phyloP scores from a whole-genome alignment of 257 asterid genomes.

The Hygrophila difformis region DNA sequence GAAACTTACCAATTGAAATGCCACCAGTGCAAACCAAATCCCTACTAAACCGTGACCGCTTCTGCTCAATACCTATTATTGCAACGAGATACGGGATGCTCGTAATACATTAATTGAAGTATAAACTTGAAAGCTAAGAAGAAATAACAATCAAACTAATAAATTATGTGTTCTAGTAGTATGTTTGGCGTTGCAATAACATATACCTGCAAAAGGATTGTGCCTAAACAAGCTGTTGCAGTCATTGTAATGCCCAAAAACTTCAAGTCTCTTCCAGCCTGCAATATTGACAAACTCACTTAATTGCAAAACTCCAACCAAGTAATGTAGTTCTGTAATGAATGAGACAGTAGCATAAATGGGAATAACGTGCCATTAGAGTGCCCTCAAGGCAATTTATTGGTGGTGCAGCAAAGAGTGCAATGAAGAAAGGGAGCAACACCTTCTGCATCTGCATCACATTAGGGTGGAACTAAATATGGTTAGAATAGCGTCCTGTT shows the following conservation, averaged over 20 bases:
- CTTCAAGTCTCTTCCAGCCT: constrained; percentile 86
- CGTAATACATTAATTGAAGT: constrained; percentile 5
- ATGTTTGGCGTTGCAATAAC: background rate
- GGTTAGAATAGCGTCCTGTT: background rate
- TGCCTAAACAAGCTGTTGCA: constrained; percentile 35
- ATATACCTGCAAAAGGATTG: constrained; percentile 55
- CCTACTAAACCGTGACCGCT: constrained; percentile 61
- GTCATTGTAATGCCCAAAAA: constrained; percentile 61
- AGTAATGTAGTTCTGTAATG: too few relatives aligned
- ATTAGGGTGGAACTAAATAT: constrained; percentile 1
- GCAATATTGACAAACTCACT: constrained; percentile 21
- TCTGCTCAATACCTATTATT: constrained; percentile 44
- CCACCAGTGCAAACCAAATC: constrained; percentile 67
- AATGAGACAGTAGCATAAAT: too few relatives aligned
- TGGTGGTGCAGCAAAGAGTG: constrained; percentile 60
- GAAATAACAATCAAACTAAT: background rate
- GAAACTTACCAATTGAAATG: constrained; percentile 67
- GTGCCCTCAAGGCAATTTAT: constrained; percentile 82
- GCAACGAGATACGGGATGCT: too few relatives aligned
- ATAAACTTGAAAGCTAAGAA: background rate
- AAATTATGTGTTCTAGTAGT: background rate
- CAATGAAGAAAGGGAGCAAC: constrained; percentile 55
- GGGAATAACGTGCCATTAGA: constrained; percentile 39
- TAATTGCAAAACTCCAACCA: too few relatives aligned
- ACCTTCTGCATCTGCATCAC: constrained; percentile 68